Base-by-base conservation (phyloP, 345 rosid genomes). In the Eucalyptus decipiens region DNA sequence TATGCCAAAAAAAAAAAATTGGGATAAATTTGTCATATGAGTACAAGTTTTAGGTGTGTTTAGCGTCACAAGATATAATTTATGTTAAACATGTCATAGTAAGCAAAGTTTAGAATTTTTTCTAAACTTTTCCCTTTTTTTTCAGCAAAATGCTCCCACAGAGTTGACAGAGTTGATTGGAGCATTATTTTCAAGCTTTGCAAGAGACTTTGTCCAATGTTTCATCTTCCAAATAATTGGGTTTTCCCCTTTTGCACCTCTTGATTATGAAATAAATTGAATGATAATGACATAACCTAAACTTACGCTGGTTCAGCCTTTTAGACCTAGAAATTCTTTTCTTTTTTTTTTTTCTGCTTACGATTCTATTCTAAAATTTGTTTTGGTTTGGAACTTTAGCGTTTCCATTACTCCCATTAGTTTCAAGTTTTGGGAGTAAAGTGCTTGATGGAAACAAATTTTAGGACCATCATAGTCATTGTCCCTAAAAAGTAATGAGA, bases 21-120 rank as follows among this genome's bases (percentile, higher is more conserved):
- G 0, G 0, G 1, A 0, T 52, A 21, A 52, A 52, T 21, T 52
- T 52, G 0, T 8, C 11, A 8, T 3, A 52, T 0, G 0, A 52
- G 1, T 2, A 21, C 5, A 21, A 8, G 1, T 19, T 8, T 52
- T 52, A 3, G 3, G 26, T 52, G 0, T 8, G 58, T 52, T 52
- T 8, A 52, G 26, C 1, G 2, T 52, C 11, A 8, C 26, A 8
- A 21, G 58, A 21, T 19, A 8, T 1, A 21, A 0, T 21, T 19
- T 52, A 21, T 52, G 10, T 52, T 52, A 8, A 52, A 7, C 26
- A 52, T 52, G 58, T 8, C 26, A 52, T 8, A 1, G 2, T 52
- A 26, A 52, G 5, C 1, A 52, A 52, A 52, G 5, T 52, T 52
- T 52, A 21, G 2, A 52, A 4, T 19, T 52, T 52, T 21, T 52